Evolutionary conservation across 371 early-diverging fungal species (phyloP), one percentile per base, ranked within the genome.

Genomic region (Mucor plumbeus): DNA sequence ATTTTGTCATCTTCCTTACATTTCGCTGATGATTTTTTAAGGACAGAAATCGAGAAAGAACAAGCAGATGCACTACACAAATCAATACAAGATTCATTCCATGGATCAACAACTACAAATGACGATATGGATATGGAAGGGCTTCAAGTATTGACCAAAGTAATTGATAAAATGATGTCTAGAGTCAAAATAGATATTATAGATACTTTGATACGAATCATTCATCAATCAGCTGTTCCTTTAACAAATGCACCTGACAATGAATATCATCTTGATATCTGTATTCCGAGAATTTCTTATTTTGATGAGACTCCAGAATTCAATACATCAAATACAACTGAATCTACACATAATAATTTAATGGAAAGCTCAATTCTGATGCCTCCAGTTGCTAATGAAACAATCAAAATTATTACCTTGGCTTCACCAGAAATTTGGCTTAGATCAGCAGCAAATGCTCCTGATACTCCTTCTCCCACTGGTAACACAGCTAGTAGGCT

Each of bases 11-110:
- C 94, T n/a, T 94, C 95, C 0, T 77, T 94, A 14, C 92, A 91
- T 69, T 90, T 96, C 64, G 96, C 96, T 10, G 95, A 90, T 36
- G 94, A 92, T 74, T 95, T 96, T 74, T 65, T 95, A 55, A 83
- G 88, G 31, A 86, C 87, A 34, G 92, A 92, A 65, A 76, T 86
- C 21, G 72, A 83, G 43, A 76, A 74, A 17, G 85, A 86, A 26
- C 86, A 89, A 59, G 83, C 82, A 9, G 80, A 81, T 48, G 84
- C 82, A 39, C 74, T 89, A 15, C 79, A 79, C 44, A 78, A 85
- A 67, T 86, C 88, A 7, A 79, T 89, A 11, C 80, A 85, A 47
- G 82, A 87, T 38, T 85, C 89, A 5, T 70, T 86, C 33, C 82
- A 85, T 35, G 38, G 60, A 1, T 50, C 50, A 3, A 4, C 48